Evolutionary conservation across 192 early-diverging fungal genomes (phyloP), one percentile per base, ranked within the genome.

Genomic region (Dissophora globulifera): DNA sequence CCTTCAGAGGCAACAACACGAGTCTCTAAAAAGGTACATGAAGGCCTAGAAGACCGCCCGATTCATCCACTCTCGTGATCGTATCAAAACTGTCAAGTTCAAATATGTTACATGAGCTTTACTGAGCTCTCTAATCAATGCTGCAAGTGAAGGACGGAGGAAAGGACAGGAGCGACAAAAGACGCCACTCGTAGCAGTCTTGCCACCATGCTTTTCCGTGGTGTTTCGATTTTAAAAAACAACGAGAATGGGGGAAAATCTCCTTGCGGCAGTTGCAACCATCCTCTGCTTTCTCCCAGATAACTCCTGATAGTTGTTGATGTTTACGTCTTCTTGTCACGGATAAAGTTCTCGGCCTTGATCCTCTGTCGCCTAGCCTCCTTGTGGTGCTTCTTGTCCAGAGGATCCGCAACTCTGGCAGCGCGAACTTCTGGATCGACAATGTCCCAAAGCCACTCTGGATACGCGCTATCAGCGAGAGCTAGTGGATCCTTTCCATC

Each of bases 381-480:
- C 57, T 88, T 82, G 76, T 89, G 90, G 43, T 75, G 80, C 65
- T 87, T 83, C 49, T 84, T 83, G 67, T 86, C 84, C 60, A 62
- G 16, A 25, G 81, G 83, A 48, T 88, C 79, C 23, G 67, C 81
- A 17, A 74, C 69, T 23, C 83, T 82, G 51, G 81, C 78, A 26
- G 81, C 78, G 33, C 80, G 71, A 40, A 84, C 63, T 41, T 79
- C 79, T 22, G 82, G 72, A 42, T 95, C 89, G 30, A 92, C 78
- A 40, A 96, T 78, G 10, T 88, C 86, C 94, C 95, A 98, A n/a
- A 98, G 87, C 96, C 96, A 96, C 0, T 85, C 88, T 6, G 95
- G 96, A 59, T 98, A 98, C 63, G 90, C 91, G 0, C 86, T 81
- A 64, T 98, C 96, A 16, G 87, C 87, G 30, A 90, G 82, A 2